Evolutionary conservation across 129 eudicot genomes (phyloP).

Genomic region (Apium graveolens): DNA sequence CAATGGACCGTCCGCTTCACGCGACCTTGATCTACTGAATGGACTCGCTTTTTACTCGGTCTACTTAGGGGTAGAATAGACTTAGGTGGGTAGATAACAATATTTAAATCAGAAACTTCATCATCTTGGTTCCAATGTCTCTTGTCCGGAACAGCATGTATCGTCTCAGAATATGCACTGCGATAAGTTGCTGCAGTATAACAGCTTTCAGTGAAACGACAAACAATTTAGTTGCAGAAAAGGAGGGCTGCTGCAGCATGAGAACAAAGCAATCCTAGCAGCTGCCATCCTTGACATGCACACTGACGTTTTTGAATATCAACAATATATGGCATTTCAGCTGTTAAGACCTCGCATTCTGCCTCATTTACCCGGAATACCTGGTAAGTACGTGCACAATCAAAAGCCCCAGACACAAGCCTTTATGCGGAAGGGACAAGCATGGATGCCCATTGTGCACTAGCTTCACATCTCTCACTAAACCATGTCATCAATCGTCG

Average conservation of each 20-base stretch:
- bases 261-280: background rate
- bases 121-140: background rate
- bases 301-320: background rate
- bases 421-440: background rate
- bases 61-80: background rate
- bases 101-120: background rate
- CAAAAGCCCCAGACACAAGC: background rate
- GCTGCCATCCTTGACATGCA: background rate
- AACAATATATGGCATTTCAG: background rate
- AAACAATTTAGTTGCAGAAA: background rate
- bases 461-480: background rate
- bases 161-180: background rate
- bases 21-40: background rate
- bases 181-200: background rate
- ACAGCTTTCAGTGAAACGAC: background rate
- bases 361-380: background rate
- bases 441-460: background rate
- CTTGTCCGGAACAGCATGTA: background rate
- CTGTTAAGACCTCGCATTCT: background rate
- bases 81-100: background rate
- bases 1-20: background rate
- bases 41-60: background rate
- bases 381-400: background rate
- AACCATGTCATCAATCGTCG: background rate
- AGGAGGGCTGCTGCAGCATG: constrained; percentile 1